Base-by-base conservation (phyloP, 192 early-diverging fungal species). In the Fimicolochytrium jonesii region DNA sequence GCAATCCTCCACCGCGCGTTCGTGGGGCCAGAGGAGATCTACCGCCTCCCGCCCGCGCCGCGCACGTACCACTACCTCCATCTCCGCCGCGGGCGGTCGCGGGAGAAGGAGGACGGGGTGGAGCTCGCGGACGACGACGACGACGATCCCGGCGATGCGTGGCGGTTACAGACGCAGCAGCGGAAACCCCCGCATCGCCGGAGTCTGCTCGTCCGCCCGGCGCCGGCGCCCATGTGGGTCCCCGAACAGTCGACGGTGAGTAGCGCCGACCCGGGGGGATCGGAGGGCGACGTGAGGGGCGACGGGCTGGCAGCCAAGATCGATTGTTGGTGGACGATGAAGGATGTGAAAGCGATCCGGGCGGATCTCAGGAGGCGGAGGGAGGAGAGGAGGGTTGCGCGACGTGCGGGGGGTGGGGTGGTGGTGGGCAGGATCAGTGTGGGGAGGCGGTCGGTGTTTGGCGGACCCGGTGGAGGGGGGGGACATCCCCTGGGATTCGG, bases 11-110 rank as follows among this genome's bases (percentile, higher is more conserved):
- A 64, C n/a, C 33, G 62, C 13, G 62, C 62, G 23, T 44, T 64
- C 0, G 15, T 64, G 20, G 17, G 11, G 7, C 62, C 62, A 4
- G 62, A 64, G 25, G 62, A 64, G 55, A 55, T 64, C 33, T 35
- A 37, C n/a, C 34, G 52, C 4, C 4, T 42, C 6, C 51, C 62
- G 15, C 62, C 62, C 0, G 18, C 28, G n/a, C 28, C 36, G 11
- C 60, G n/a, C n/a, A n/a, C n/a, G n/a, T n/a, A n/a, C n/a, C n/a
- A n/a, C n/a, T n/a, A n/a, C n/a, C n/a, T n/a, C n/a, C n/a, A n/a
- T n/a, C n/a, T n/a, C n/a, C n/a, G n/a, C n/a, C n/a, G n/a, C n/a
- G n/a, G n/a, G n/a, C n/a, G n/a, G n/a, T n/a, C n/a, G n/a, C n/a
- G n/a, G n/a, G n/a, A n/a, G n/a, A n/a, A n/a, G n/a, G n/a, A n/a